phyloP scores from a whole-genome alignment of 2,329 filamentous ascomycete species.

The Penicillium janthinellum region DNA sequence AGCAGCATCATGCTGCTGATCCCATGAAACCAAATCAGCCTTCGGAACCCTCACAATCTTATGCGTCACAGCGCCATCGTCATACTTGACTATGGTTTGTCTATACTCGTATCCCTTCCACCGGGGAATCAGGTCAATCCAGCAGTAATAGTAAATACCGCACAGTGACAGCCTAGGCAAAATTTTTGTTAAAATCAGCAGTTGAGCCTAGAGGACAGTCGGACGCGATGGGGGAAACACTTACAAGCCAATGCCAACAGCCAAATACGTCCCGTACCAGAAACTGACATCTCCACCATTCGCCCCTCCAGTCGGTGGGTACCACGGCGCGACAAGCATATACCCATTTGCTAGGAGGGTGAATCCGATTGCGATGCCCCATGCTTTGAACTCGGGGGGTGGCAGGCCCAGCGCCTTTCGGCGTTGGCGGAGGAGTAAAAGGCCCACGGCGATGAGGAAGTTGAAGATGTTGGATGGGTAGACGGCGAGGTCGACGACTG shows the following conservation, averaged over 20 bases:
- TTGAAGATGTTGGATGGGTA: background rate
- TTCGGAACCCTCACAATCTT: conserved; percentile 58
- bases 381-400: conserved; percentile 58
- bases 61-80: conserved; percentile 52
- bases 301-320: conserved; percentile 62
- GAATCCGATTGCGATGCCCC: conserved; percentile 61
- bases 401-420: conserved; percentile 55
- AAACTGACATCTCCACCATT: conserved; percentile 69
- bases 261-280: conserved; percentile 71
- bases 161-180: conserved; percentile 53
- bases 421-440: conserved; percentile 60
- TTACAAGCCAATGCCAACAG: conserved; percentile 58
- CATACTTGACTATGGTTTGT: conserved; percentile 56
- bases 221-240: background rate
- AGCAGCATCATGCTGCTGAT: conserved; percentile 58
- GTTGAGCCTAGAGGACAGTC: background rate
- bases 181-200: background rate
- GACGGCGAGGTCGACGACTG: conserved; percentile 1
- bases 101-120: conserved; percentile 58
- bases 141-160: conserved; percentile 60
- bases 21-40: conserved; percentile 58
- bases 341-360: conserved; percentile 62
- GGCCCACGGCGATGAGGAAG: conserved; percentile 30
- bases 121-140: conserved; percentile 60
- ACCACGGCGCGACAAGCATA: conserved; percentile 71